Percentiles rank a stretch among this genome's conserved stretches.
These are phyloP conservation scores for Podila clonocystis DNA, from an alignment of 192 early-diverging fungal species.

Conservation along the genomic window DNA sequence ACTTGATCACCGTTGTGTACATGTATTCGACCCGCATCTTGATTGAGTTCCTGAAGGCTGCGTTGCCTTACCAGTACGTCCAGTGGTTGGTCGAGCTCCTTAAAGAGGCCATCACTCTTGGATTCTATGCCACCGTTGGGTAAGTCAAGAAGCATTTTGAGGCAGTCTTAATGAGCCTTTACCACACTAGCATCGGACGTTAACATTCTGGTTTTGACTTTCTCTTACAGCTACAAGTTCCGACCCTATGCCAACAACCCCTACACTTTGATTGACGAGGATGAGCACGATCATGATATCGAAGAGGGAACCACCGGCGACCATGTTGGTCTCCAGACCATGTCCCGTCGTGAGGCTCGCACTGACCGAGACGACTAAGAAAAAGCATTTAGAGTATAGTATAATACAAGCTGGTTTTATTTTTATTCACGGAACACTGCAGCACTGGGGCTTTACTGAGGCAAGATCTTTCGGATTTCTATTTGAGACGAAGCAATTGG, in stretches of 20 bases:
- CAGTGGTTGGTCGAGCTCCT: slow-evolving; percentile 60
- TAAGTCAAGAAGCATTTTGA: slow-evolving; percentile 29
- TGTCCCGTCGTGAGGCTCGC: slow-evolving; percentile 44
- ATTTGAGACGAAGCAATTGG: background rate
- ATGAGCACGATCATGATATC: slow-evolving; percentile 42
- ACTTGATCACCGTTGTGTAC: slow-evolving; percentile 60
- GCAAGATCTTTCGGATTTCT: slow-evolving; percentile 43
- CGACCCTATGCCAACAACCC: slow-evolving; percentile 60
- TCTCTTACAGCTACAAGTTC: slow-evolving; percentile 56
- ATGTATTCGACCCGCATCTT: slow-evolving; percentile 62
- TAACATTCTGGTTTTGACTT: background rate
- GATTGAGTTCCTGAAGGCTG: slow-evolving; percentile 55
- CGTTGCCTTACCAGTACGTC: slow-evolving; percentile 61
- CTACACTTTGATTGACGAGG: slow-evolving; percentile 53
- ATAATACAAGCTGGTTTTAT: background rate
- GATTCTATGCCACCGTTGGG: slow-evolving; percentile 62
- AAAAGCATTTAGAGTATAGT: slow-evolving; percentile 19
- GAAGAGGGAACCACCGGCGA: slow-evolving; percentile 33
- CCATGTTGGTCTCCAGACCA: slow-evolving; percentile 32
- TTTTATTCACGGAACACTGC: background rate
- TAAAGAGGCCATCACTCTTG: slow-evolving; percentile 57
- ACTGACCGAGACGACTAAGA: slow-evolving; percentile 14
- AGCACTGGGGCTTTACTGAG: slow-evolving; percentile 1
- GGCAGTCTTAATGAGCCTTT: background rate
- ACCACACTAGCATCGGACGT: background rate